These are phyloP conservation scores for Penicillium bialowiezense DNA, from an alignment of 495 filamentous ascomycete species.

Conservation along the genomic window DNA sequence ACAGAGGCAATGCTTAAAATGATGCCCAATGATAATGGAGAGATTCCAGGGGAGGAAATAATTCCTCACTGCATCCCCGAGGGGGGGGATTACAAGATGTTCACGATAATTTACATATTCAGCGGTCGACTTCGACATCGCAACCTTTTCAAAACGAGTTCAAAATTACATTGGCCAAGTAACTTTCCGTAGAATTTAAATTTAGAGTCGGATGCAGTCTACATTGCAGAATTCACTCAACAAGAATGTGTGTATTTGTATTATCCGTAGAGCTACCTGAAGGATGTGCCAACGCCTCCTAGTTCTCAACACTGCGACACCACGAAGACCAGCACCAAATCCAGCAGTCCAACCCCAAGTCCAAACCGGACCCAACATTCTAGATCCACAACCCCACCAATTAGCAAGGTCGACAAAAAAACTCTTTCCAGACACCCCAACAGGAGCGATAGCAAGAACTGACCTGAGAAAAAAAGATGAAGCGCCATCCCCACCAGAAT, in stretches of 20 bases:
- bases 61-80: constrained; percentile 11
- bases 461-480: constrained; percentile 62
- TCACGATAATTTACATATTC: constrained; percentile 14
- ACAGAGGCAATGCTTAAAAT: constrained; percentile 21
- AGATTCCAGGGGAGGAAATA: constrained; percentile 28
- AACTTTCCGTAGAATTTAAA: neutral
- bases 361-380: constrained; percentile 10
- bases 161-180: neutral
- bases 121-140: constrained; percentile 8
- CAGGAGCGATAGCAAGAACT: constrained; percentile 33
- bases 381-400: constrained; percentile 29
- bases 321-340: neutral
- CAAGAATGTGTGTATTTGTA: too few relatives aligned
- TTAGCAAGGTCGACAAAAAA: constrained; percentile 37
- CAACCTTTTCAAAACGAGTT: constrained; percentile 1
- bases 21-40: constrained; percentile 34
- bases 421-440: constrained; percentile 28
- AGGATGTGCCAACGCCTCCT: too few relatives aligned
- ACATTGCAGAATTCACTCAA: too few relatives aligned
- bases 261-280: too few relatives aligned
- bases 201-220: too few relatives aligned
- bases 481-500: constrained; percentile 85
- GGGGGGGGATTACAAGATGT: constrained; percentile 21
- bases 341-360: neutral
- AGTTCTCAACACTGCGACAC: too few relatives aligned